Percentiles rank a stretch among this genome's conserved stretches.
phyloP scores from a whole-genome alignment of 2,329 filamentous ascomycete species.

The Leptographium wingfieldii region DNA sequence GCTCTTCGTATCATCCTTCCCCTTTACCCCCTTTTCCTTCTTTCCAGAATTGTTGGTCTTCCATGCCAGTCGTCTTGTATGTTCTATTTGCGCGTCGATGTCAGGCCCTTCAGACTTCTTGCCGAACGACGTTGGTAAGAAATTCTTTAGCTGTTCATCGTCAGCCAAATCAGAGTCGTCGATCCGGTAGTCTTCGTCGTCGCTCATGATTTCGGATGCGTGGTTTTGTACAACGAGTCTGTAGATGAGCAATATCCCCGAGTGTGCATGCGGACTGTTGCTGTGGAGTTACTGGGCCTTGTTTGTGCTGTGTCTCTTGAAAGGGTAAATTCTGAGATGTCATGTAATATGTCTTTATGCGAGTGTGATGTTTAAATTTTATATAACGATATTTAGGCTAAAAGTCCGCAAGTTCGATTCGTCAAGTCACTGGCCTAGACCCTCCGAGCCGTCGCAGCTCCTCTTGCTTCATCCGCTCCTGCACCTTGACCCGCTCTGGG shows the following conservation, averaged over 20 bases:
- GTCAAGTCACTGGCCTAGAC: not conserved
- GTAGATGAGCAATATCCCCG: not conserved
- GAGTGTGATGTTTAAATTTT: not conserved
- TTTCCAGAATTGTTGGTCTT: constrained; percentile 16
- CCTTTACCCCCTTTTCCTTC: constrained; percentile 12
- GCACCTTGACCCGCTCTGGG: constrained; percentile 33
- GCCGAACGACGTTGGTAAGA: constrained; percentile 74
- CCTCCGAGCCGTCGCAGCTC: constrained; percentile 21
- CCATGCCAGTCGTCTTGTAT: constrained; percentile 50
- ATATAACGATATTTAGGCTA: not conserved
- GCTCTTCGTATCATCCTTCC: constrained; percentile 13
- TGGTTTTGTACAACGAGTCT: not conserved
- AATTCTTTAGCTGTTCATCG: constrained; percentile 62
- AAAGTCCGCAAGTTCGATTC: no score
- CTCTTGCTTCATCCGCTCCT: constrained; percentile 36
- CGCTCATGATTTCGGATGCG: not conserved
- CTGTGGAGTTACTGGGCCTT: not conserved
- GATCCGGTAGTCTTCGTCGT: constrained; percentile 44
- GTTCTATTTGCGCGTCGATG: constrained; percentile 68
- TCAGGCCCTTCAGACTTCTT: constrained; percentile 65
- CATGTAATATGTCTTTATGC: not conserved
- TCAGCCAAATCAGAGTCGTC: constrained; percentile 40
- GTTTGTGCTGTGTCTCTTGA: not conserved
- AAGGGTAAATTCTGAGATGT: not conserved
- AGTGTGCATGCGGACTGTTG: not conserved